Base-by-base conservation (phyloP, 768 basidiomycete genomes). In the Russula virescens region DNA sequence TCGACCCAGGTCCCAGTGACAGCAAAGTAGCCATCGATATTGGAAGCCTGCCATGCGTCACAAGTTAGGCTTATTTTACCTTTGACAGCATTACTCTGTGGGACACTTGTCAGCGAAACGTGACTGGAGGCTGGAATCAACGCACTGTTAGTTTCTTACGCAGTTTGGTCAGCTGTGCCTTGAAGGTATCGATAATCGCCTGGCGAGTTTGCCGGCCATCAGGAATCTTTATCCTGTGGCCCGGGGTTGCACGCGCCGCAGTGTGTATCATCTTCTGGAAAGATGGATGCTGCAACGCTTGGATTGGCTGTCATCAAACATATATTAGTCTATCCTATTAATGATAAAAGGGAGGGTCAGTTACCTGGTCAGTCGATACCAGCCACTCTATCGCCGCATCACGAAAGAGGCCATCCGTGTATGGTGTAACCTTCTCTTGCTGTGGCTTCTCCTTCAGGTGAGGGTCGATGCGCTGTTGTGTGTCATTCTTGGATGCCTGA, bases 1-100 rank as follows among this genome's bases (percentile, higher is more conserved):
- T 77, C 73, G 47, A 77, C 74, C 76, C 77, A 79, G 55, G 76
- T 75, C 0, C 70, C 75, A 0, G 73, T 79, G 5, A 76, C 73
- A 0, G 72, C 77, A 65, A 76, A 75, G 65, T 79, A 80, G 1
- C 67, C 71, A 66, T 79, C 76, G 1, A 64, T 61, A 62, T 75
- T 78, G 10, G 40, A 54, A 2, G 77, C 77, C 52, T 76, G 76
- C 78, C 77, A 79, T 16, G 71, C 75, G 66, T 79, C 73, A 65
- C 75, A 75, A 5, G 76, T 79, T 6, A 49, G 8, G 45, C 66
- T 73, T 42, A 76, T 69, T 8, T 55, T n/a, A 4, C 74, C 75
- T 8, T 40, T 59, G 11, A 71, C 71, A 2, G 43, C 53, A 0
- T 58, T 49, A 48, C 70, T 65, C 71, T 71, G 21, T 2, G 25